Conservation (phyloP, 768 basidiomycete species). For the Russula abietina region DNA sequence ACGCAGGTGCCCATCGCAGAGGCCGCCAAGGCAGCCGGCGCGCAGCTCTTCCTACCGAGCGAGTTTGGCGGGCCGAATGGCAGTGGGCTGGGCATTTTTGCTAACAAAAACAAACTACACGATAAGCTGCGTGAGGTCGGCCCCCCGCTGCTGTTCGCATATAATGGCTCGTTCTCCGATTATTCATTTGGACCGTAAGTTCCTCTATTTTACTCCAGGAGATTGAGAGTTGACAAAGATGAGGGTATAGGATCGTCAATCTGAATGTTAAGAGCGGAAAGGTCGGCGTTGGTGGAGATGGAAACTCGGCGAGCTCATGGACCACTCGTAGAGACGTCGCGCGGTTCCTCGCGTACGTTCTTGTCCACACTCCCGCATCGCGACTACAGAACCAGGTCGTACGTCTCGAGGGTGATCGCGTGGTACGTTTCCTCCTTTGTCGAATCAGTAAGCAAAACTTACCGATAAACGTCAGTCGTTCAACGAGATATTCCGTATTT, state of each 20-base stretch:
- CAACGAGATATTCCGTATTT: constrained; percentile 24
- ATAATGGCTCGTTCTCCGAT: constrained; percentile 23
- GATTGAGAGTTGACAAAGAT: not conserved
- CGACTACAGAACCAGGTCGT: constrained; percentile 17
- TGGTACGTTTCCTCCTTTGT: constrained; percentile 7
- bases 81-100: constrained; percentile 13
- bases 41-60: constrained; percentile 23
- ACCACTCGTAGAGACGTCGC: constrained; percentile 25
- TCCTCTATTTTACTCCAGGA: not conserved
- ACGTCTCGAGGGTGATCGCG: constrained; percentile 23
- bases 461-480: constrained; percentile 15
- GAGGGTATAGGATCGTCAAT: constrained; percentile 1
- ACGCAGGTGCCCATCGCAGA: constrained; percentile 19
- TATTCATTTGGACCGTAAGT: constrained; percentile 17
- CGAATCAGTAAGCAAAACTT: not conserved
- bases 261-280: constrained; percentile 20
- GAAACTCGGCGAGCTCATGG: constrained; percentile 21
- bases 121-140: constrained; percentile 19
- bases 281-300: constrained; percentile 20
- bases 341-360: constrained; percentile 24
- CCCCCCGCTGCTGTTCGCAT: constrained; percentile 23
- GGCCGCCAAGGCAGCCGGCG: constrained; percentile 24
- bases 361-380: constrained; percentile 21
- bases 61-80: constrained; percentile 29
- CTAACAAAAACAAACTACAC: constrained; percentile 15